Percentiles rank a stretch among this genome's conserved stretches.
Conservation (phyloP, 2,329 filamentous ascomycete genomes). For the Monosporascus sp. region DNA sequence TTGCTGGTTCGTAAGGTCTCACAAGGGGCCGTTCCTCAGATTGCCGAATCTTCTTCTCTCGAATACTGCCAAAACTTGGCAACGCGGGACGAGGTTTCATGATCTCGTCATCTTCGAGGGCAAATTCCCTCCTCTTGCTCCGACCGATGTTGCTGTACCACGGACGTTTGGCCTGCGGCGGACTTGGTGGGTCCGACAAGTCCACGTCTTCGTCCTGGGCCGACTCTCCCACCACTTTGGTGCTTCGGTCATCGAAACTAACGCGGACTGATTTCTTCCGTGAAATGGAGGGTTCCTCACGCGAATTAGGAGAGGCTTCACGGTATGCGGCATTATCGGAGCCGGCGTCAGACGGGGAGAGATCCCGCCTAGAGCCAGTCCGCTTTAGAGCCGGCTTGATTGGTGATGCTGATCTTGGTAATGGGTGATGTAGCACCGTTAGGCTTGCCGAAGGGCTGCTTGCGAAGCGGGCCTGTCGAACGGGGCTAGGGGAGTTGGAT, state of each 20-base stretch:
- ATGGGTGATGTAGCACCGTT: constrained; percentile 61
- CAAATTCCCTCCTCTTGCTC: constrained; percentile 45
- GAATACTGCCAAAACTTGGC: constrained; percentile 70
- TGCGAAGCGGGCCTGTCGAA: constrained; percentile 63
- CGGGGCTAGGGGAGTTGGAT: constrained; percentile 55
- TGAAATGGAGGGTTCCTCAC: constrained; percentile 32
- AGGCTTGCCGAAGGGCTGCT: constrained; percentile 46
- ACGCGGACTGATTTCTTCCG: constrained; percentile 66
- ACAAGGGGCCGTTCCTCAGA: constrained; percentile 53
- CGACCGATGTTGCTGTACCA: constrained; percentile 49
- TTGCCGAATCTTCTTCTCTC: constrained; percentile 54
- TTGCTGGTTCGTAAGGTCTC: constrained; percentile 40
- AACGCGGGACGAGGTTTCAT: constrained; percentile 72
- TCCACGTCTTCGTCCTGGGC: constrained; percentile 32
- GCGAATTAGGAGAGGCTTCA: constrained; percentile 19
- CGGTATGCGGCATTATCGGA: constrained; percentile 37
- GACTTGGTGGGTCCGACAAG: constrained; percentile 33
- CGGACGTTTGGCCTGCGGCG: constrained; percentile 36
- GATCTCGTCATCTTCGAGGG: constrained; percentile 56
- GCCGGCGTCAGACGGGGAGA: constrained; percentile 45
- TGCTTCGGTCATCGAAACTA: constrained; percentile 71
- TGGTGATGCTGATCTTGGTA: constrained; percentile 66
- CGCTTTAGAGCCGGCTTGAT: constrained; percentile 73
- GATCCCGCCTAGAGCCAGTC: constrained; percentile 47
- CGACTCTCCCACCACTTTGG: constrained; percentile 47